Evolutionary conservation across 768 basidiomycete genomes (phyloP).

Genomic region (Suillus discolor): DNA sequence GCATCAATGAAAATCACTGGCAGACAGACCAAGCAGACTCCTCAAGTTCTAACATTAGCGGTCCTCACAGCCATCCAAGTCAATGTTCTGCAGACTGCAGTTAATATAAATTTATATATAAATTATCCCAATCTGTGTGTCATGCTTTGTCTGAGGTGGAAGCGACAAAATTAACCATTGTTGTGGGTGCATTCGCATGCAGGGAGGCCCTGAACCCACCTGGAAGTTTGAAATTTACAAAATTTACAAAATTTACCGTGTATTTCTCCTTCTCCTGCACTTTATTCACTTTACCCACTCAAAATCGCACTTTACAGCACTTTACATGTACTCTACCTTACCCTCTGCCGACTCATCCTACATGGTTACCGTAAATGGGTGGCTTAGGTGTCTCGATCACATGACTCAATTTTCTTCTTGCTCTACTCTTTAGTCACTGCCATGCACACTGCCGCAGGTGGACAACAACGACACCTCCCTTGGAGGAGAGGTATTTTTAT

Average conservation of each 20-base stretch:
- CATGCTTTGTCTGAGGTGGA: too few species aligned
- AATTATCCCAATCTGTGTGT: too few species aligned
- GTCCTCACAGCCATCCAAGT: too few species aligned
- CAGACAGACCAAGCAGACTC: too few species aligned
- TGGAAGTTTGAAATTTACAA: not conserved
- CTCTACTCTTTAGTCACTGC: not conserved
- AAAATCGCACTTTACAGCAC: not conserved
- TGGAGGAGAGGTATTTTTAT: not conserved
- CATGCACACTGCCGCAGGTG: not conserved
- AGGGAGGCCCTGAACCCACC: too few species aligned
- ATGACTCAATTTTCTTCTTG: not conserved
- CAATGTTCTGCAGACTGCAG: too few species aligned
- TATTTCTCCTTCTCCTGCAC: not conserved
- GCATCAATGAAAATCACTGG: too few species aligned
- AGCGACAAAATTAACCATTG: too few species aligned
- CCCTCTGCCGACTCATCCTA: not conserved
- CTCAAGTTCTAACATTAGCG: too few species aligned
- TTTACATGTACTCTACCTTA: not conserved
- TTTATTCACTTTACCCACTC: not conserved
- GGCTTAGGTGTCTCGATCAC: not conserved
- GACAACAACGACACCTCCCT: not conserved
- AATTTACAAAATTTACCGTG: conserved; percentile 3
- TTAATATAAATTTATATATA: too few species aligned
- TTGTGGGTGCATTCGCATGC: too few species aligned
- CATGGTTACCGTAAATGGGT: not conserved